phyloP scores from a whole-genome alignment of 1,139 yeast genomes.

The Dujonia santamariae region DNA sequence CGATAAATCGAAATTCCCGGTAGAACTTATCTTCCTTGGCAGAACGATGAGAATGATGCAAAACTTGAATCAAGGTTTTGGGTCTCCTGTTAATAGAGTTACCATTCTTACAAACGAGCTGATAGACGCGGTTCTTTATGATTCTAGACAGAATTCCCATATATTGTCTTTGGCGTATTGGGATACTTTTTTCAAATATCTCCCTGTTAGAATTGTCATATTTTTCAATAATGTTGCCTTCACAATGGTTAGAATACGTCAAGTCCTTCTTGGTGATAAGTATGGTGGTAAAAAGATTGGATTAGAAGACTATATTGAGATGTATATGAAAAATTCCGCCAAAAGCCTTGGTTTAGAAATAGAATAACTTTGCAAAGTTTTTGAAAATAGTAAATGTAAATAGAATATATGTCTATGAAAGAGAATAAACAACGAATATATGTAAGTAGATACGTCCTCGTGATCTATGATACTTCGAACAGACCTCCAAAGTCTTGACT shows the following conservation, averaged over 20 bases:
- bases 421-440: too few species aligned
- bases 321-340: conserved; percentile 40
- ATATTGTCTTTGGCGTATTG: too few species aligned
- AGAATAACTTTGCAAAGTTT: too few species aligned
- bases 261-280: conserved; percentile 29
- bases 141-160: conserved; percentile 7
- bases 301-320: conserved; percentile 47
- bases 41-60: conserved; percentile 75
- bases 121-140: conserved; percentile 12
- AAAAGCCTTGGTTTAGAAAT: conserved; percentile 42
- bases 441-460: too few species aligned
- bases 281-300: conserved; percentile 37
- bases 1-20: conserved; percentile 65
- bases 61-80: conserved; percentile 60
- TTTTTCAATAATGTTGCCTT: conserved; percentile 44
- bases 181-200: conserved; percentile 20
- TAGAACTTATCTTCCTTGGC: conserved; percentile 61
- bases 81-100: conserved; percentile 72
- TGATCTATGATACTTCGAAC: too few species aligned
- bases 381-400: too few species aligned
- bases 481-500: too few species aligned
- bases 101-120: conserved; percentile 61
- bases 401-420: too few species aligned
- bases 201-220: conserved; percentile 31
- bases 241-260: conserved; percentile 37